Evolutionary conservation across 768 basidiomycete genomes (phyloP).

Genomic region (Daedaleopsis sinensis): DNA sequence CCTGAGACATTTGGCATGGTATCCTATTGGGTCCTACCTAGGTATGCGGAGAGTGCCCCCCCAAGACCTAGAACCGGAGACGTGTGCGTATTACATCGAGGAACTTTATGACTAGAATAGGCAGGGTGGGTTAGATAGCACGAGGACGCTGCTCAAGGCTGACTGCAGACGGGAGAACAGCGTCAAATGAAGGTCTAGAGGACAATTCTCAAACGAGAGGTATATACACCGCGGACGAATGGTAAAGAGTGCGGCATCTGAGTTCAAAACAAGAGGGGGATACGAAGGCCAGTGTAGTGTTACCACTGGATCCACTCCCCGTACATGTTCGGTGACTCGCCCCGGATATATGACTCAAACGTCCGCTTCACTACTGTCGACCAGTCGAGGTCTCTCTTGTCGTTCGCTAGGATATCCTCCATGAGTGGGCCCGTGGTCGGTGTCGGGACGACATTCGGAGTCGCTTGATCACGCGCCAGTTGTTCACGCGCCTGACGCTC

Average conservation of each 20-base stretch:
- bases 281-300: neutral
- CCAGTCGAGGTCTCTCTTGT: conserved; percentile 88
- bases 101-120: neutral
- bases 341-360: conserved; percentile 90
- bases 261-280: neutral
- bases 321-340: conserved; percentile 94
- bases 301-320: conserved; percentile 73
- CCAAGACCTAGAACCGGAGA: neutral
- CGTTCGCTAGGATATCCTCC: conserved; percentile 53
- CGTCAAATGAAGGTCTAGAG: conserved; percentile 1
- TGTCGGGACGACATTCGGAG: conserved; percentile 18
- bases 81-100: conserved; percentile 17
- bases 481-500: conserved; percentile 68
- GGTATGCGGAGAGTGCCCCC: neutral
- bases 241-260: neutral
- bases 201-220: conserved; percentile 7
- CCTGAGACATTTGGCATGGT: neutral
- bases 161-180: conserved; percentile 1
- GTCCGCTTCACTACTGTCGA: conserved; percentile 93
- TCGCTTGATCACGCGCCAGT: conserved; percentile 51
- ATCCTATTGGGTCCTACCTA: neutral
- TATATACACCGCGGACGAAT: conserved; percentile 16
- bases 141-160: neutral
- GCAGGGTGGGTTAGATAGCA: conserved; percentile 15
- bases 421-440: conserved; percentile 22